Conservation (phyloP, 2,329 filamentous ascomycete species). For the Teratosphaeria zuluensis region DNA sequence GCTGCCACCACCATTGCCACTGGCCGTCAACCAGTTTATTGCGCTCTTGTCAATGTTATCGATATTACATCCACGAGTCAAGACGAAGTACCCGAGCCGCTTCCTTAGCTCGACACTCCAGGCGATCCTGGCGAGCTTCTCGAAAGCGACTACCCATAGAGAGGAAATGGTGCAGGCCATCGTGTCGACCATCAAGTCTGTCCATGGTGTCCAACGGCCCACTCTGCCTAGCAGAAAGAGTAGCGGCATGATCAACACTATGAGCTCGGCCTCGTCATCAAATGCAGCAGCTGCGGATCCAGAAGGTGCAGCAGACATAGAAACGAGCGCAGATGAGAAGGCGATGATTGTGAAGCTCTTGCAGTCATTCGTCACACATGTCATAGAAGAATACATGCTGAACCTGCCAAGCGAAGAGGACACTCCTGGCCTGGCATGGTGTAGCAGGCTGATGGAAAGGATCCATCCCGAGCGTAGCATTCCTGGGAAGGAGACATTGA, state of each 20-base stretch:
- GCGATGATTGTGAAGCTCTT: constrained; percentile 55
- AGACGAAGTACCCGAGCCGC: constrained; percentile 66
- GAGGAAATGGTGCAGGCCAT: constrained; percentile 61
- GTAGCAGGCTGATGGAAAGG: constrained; percentile 55
- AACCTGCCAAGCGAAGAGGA: constrained; percentile 34
- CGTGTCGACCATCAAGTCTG: constrained; percentile 59
- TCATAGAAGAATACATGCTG: constrained; percentile 66
- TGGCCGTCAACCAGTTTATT: constrained; percentile 51
- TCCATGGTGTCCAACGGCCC: constrained; percentile 60
- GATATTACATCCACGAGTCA: constrained; percentile 63
- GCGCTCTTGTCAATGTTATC: constrained; percentile 61
- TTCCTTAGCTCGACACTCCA: constrained; percentile 71
- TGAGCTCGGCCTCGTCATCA: constrained; percentile 9
- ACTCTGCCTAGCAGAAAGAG: constrained; percentile 48
- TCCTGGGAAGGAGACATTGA: constrained; percentile 50
- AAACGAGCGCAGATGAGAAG: constrained; percentile 43
- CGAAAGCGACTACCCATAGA: constrained; percentile 43
- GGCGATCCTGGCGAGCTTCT: constrained; percentile 58
- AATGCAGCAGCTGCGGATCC: constrained; percentile 43
- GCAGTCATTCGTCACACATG: constrained; percentile 67
- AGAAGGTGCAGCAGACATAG: constrained; percentile 38
- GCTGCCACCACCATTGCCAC: constrained; percentile 25
- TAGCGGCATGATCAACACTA: constrained; percentile 28
- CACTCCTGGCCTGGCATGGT: constrained; percentile 41
- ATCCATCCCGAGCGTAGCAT: constrained; percentile 56